phyloP scores from a whole-genome alignment of 768 basidiomycete genomes.

The Trametes sanguinea region DNA sequence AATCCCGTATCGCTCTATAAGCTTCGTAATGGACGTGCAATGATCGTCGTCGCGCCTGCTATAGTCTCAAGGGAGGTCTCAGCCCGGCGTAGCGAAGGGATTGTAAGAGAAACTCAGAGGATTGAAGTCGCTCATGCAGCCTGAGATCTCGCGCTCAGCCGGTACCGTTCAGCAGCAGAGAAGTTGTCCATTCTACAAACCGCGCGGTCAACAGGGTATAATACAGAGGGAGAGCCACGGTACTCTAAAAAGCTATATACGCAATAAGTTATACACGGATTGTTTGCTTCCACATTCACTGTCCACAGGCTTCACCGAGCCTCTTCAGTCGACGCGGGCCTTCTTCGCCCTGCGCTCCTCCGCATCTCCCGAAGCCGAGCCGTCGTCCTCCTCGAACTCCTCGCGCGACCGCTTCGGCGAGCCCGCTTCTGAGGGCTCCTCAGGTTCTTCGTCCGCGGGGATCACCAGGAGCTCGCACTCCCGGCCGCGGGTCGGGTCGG shows the following conservation, averaged over 20 bases:
- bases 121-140: too few relatives aligned
- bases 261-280: constrained; percentile 10
- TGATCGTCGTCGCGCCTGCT: neutral
- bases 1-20: constrained; percentile 1
- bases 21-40: neutral
- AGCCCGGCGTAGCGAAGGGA: too few relatives aligned
- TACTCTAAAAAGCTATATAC: neutral
- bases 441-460: neutral
- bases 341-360: constrained; percentile 13
- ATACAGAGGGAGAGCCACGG: neutral
- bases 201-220: constrained; percentile 11
- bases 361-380: neutral
- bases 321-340: neutral
- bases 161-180: neutral
- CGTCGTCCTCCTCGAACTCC: constrained; percentile 2
- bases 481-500: neutral
- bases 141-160: neutral
- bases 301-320: neutral
- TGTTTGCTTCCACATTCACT: neutral
- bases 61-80: too few relatives aligned
- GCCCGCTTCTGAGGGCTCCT: neutral
- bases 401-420: constrained; percentile 11
- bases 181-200: constrained; percentile 6
- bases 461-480: constrained; percentile 4
- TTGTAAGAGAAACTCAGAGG: too few relatives aligned